These are phyloP conservation scores for Cinnamomum micranthum DNA, from an alignment of 164 flowering plant genomes.

Conservation along the genomic window DNA sequence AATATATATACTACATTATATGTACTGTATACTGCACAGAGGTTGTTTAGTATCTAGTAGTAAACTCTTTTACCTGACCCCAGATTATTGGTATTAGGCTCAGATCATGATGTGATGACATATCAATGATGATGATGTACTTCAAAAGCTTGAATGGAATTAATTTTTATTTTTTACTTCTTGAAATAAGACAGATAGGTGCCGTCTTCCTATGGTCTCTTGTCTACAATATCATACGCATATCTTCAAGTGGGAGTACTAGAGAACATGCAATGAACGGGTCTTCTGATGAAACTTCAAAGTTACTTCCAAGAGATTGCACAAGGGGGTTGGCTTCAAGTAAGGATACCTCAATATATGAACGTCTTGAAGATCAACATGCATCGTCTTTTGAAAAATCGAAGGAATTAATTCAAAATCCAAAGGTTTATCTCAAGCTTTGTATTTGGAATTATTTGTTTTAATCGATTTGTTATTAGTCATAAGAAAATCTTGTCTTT, in stretches of 20 bases:
- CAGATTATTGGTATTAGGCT: no score
- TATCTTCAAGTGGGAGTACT: slow-evolving; percentile 25
- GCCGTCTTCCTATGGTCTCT: slow-evolving; percentile 68
- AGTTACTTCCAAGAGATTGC: slow-evolving; percentile 3
- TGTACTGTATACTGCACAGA: no score
- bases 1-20: no score
- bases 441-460: no score
- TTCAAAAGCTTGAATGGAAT: neutral
- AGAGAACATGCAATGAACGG: slow-evolving; percentile 10
- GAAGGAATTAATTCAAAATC: neutral
- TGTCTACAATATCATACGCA: slow-evolving; percentile 52
- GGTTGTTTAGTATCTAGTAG: no score
- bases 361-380: slow-evolving; percentile 7
- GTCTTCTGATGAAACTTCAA: slow-evolving; percentile 21
- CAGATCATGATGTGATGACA: no score
- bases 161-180: neutral
- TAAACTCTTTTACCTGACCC: no score
- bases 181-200: slow-evolving; percentile 41
- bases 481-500: neutral
- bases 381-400: neutral
- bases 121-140: no score
- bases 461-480: no score
- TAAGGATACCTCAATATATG: slow-evolving; percentile 10
- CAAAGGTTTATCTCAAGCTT: neutral
- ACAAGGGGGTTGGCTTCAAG: slow-evolving; percentile 23